Base-by-base conservation (phyloP, 306 rosid genomes). In the Alnus glutinosa region DNA sequence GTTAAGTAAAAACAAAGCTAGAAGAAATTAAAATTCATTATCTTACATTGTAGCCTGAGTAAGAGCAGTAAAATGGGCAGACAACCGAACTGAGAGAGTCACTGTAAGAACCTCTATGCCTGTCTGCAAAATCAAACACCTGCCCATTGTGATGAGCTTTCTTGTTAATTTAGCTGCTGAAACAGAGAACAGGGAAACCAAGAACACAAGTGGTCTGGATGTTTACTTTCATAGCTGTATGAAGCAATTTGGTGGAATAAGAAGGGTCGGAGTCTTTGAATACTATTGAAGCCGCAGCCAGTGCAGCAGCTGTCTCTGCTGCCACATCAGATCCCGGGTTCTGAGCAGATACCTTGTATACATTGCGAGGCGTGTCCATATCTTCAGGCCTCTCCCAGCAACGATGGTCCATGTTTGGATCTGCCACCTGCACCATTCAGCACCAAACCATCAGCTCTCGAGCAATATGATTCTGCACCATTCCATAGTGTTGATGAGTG, bases 331-430 rank as follows among this genome's bases (percentile, higher is more conserved):
- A 92, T 4, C 98, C 97, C 48, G 98, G 97, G 61, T 76, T 92
- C 81, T 89, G 89, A 73, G 92, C 18, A 1, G 92, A 83, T 18
- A 94, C 89, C 79, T 88, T 92, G 77, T 94, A 94, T 18, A 86
- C 97, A 10, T 77, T 86, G 10, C 98, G 88, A 0, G 94, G 92
- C 1, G 98, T 92, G 83, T 92, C 97, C 97, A 90, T 94, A 73
- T 92, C 97, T 79, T 94, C 98, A 0, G 97, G 97, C 86, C 98
- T 90, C 85, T 94, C 97, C 98, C 98, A 92, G 79, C 98, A 92
- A 23, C 6, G 71, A 55, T 94, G 98, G 75, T 94, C 98, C 84
- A 76, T 63, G 75, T 89, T 92, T 46, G 97, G 89, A 34, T 92
- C 97, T 85, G 90, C 97, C 70, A 94, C 98, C 98, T 94, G 75